Base-by-base conservation (phyloP, 441 rosid species). In the Arabidopsis lyrata region DNA sequence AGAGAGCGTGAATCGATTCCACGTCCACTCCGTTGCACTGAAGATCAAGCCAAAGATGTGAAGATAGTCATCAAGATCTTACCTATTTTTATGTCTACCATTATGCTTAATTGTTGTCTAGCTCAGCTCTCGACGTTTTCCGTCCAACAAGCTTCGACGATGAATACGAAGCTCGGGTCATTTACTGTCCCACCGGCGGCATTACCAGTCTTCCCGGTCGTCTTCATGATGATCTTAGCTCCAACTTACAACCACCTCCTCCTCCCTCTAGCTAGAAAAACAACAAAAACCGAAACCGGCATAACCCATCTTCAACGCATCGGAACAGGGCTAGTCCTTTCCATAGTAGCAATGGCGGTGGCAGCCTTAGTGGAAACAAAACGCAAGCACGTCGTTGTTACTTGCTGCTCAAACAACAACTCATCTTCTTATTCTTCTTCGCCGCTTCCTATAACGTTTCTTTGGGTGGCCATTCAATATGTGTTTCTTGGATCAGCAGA, bases 81-180 rank as follows among this genome's bases (percentile, higher is more conserved):
- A 73, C 96, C 98, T 1, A 83, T 87, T 77, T 90, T 93, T 80
- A 83, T 84, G 89, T 90, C 91, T 8, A 87, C 95, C 22, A 91
- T 93, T 72, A 88, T 90, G 89, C 80, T 93, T 41, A 90, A 90
- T 71, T 84, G 93, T 63, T 90, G 97, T 78, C 87, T 93, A 15
- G 94, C 95, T 75, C 96, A 94, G 68, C 99, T 91, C 68, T 91
- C 95, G 0, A 90, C 97, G 22, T 94, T 94, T 56, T 94, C 97
- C 1, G 88, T 92, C 69, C 96, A 92, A 45, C 96, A 91, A 85
- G 89, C 97, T 48, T 85, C 97, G 34, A 91, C 95, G 12, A 90
- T 92, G 97, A 81, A 92, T 70, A 91, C 95, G 16, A 82, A 77
- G 70, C 79, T 92, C 5, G 95, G 93, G 16, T 82, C 87, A 54